phyloP scores from a whole-genome alignment of 148 eudicot genomes.

The Heliosperma pusillum region DNA sequence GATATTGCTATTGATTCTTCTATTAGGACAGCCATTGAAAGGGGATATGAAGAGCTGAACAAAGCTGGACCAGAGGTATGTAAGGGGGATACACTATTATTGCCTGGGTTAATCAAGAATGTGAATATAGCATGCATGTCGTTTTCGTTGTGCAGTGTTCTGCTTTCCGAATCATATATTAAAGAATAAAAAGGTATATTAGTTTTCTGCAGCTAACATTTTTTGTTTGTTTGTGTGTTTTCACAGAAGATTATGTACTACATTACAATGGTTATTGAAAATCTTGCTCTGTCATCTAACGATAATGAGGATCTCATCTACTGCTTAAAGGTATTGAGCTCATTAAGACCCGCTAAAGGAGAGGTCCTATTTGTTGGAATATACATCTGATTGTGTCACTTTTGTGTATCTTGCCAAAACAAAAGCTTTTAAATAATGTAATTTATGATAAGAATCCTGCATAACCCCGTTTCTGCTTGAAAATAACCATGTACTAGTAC shows the following conservation, averaged over 20 bases:
- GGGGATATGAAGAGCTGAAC: conserved; percentile 91
- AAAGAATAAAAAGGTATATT: not conserved
- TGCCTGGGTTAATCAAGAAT: not conserved
- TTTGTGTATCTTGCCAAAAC: not conserved
- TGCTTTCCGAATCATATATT: not conserved
- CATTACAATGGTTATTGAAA: conserved; percentile 86
- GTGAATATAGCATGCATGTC: not conserved
- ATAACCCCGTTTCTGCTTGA: not conserved
- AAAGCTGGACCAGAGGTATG: conserved; percentile 83
- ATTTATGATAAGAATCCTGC: not conserved
- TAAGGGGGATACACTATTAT: not conserved
- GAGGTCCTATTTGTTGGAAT: not conserved
- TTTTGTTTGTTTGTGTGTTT: conserved; percentile 16
- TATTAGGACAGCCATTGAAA: conserved; percentile 82
- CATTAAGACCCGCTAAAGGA: not conserved
- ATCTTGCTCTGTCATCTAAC: conserved; percentile 79
- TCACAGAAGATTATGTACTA: conserved; percentile 88
- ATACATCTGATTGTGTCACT: not conserved
- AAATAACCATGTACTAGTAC: not conserved
- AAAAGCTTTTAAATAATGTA: not conserved
- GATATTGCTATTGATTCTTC: conserved; percentile 93
- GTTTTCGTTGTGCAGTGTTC: not conserved
- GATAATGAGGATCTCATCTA: conserved; percentile 88
- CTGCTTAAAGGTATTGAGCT: conserved; percentile 70
- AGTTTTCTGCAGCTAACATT: conserved; percentile 9